Base-by-base conservation (phyloP, 1,284 basidiomycete genomes). In the Pseudomicrostroma phylloplanum region DNA sequence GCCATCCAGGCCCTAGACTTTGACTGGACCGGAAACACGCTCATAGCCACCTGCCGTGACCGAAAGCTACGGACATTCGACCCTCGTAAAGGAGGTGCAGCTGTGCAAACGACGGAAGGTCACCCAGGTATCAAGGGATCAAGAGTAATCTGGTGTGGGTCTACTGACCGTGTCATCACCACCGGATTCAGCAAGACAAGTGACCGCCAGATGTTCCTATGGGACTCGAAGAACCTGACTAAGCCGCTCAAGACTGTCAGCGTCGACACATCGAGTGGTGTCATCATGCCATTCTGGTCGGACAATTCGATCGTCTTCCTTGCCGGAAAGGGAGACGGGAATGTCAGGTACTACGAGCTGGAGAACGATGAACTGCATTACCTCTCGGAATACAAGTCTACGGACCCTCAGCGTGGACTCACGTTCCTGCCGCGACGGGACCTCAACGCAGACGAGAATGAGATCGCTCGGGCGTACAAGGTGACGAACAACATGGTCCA, bases 281-380 rank as follows among this genome's bases (percentile, higher is more conserved):
- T 96, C 46, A 81, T 96, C 58, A 96, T 97, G 91, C 94, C 94
- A 0, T 96, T 94, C 86, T 98, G 91, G 87, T 87, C 86, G 55
- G 92, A 96, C 62, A 84, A 83, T 66, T 72, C 73, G 66, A 70
- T 97, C 62, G 83, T 96, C 64, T 96, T 96, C 86, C 85, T 97
- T 65, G 92, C 84, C 42, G 84, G 84, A 58, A 85, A 85, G 75
- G 84, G 84, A 76, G 60, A 66, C 40, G 66, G 63, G 43, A 71
- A 62, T 30, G 63, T 64, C 57, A 67, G 60, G 55, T 96, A 94
- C 84, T 97, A 89, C 80, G 96, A 98, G 80, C 91, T 89, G 80
- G 92, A 96, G 72, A 86, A 84, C 54, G 93, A 97, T 81, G 84
- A 87, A 58, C 83, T 98, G 53, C 62, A 76, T 66, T 70, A 73